Conservation (phyloP, 2,329 filamentous ascomycete species). For the Ilyonectria destructans region DNA sequence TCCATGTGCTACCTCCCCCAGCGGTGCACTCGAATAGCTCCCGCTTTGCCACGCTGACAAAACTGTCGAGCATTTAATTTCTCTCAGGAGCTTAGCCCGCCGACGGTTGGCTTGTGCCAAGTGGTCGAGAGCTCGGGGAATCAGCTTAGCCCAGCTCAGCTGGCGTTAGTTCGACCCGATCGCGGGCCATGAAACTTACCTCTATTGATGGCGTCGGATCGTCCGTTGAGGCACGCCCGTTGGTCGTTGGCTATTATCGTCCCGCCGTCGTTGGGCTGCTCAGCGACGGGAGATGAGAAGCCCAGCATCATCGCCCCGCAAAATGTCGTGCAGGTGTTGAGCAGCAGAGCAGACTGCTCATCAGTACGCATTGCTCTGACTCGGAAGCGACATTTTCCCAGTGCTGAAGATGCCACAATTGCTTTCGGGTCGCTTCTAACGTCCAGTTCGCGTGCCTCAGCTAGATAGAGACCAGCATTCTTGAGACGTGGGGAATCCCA, state of each 20-base stretch:
- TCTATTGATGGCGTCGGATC: slow-evolving; percentile 30
- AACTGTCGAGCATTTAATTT: slow-evolving; percentile 29
- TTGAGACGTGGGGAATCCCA: not conserved
- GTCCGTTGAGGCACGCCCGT: slow-evolving; percentile 33
- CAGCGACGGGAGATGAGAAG: slow-evolving; percentile 7
- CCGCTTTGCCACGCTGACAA: not conserved
- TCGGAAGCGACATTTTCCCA: not conserved
- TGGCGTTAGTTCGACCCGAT: slow-evolving; percentile 31
- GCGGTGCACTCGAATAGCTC: not conserved
- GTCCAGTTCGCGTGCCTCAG: not conserved
- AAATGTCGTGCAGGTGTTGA: slow-evolving; percentile 37
- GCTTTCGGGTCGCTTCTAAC: not conserved
- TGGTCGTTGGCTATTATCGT: slow-evolving; percentile 16
- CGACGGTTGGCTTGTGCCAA: slow-evolving; percentile 40
- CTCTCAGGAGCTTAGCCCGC: slow-evolving; percentile 33
- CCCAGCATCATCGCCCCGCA: slow-evolving; percentile 33
- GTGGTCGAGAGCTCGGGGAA: slow-evolving; percentile 31
- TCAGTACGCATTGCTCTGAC: slow-evolving; percentile 34
- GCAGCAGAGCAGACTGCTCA: not conserved
- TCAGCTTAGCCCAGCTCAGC: slow-evolving; percentile 29
- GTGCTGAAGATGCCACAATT: slow-evolving; percentile 15
- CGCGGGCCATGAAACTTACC: slow-evolving; percentile 34
- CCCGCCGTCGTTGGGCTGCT: slow-evolving; percentile 9
- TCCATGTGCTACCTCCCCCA: slow-evolving; percentile 1
- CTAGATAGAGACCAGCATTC: not conserved